phyloP scores from a whole-genome alignment of 768 basidiomycete genomes.

The Lactarius sanguifluus region DNA sequence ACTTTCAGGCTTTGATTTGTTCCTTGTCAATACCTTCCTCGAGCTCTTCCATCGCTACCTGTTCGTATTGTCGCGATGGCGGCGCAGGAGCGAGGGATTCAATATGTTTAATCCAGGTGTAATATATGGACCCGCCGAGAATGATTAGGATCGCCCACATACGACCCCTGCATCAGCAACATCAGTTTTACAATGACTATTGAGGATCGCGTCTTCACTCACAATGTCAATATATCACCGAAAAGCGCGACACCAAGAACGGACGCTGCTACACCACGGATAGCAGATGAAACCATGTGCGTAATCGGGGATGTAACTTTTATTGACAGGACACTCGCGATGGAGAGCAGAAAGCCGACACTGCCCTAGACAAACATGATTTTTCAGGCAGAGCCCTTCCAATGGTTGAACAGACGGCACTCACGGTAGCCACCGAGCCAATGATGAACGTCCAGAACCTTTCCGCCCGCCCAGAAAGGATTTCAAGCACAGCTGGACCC shows the following conservation, averaged over 20 bases:
- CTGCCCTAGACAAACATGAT: conserved; percentile 52
- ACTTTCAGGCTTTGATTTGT: background rate
- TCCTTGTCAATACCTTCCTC: conserved; percentile 46
- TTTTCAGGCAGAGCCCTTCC: background rate
- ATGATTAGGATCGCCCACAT: conserved; percentile 79
- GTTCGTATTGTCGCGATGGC: conserved; percentile 50
- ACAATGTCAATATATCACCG: conserved; percentile 76
- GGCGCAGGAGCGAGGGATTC: conserved; percentile 49
- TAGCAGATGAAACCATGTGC: conserved; percentile 95
- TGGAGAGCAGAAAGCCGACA: conserved; percentile 91
- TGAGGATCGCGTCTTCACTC: conserved; percentile 33
- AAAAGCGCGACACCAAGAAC: conserved; percentile 81
- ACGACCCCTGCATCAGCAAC: conserved; percentile 59
- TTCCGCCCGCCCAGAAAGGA: conserved; percentile 51
- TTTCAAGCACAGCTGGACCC: conserved; percentile 55
- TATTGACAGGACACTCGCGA: conserved; percentile 90
- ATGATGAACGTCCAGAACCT: conserved; percentile 65
- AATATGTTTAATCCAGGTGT: conserved; percentile 84
- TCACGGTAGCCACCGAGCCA: conserved; percentile 77
- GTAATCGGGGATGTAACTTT: conserved; percentile 98
- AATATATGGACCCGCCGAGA: conserved; percentile 77
- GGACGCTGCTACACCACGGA: conserved; percentile 91
- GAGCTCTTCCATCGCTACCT: conserved; percentile 61
- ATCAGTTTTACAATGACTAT: conserved; percentile 1
- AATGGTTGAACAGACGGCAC: conserved; percentile 30